Evolutionary conservation across 805 yeast genomes (phyloP).

Genomic region (Saccharomycopsis babjevae): DNA sequence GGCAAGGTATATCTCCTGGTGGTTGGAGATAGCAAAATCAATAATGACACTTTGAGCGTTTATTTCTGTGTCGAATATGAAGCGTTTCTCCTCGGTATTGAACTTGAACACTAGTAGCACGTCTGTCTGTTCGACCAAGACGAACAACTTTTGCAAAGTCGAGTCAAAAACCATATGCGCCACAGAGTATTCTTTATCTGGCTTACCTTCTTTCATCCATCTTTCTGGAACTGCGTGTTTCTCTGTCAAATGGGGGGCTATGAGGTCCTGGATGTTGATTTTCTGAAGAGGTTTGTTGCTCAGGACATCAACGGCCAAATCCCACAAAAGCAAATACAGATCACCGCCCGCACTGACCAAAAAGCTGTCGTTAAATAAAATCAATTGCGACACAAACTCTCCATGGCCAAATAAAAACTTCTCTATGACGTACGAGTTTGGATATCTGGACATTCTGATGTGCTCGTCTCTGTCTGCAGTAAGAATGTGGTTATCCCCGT

Average conservation of each 20-base stretch:
- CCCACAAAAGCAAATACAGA: slow-evolving; percentile 60
- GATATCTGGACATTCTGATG: slow-evolving; percentile 72
- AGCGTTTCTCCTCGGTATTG: slow-evolving; percentile 22
- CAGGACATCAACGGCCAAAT: slow-evolving; percentile 28
- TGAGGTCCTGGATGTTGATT: slow-evolving; percentile 36
- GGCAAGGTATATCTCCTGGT: slow-evolving; percentile 19
- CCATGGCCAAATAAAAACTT: slow-evolving; percentile 80
- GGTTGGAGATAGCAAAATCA: slow-evolving; percentile 22
- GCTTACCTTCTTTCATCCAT: slow-evolving; percentile 38
- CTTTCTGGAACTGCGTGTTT: slow-evolving; percentile 55
- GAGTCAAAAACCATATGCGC: slow-evolving; percentile 25
- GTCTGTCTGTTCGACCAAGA: slow-evolving; percentile 39
- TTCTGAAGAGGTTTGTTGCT: slow-evolving; percentile 33
- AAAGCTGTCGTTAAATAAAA: slow-evolving; percentile 38
- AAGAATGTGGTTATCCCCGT: slow-evolving; percentile 44
- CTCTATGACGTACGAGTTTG: slow-evolving; percentile 67
- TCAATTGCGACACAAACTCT: slow-evolving; percentile 66
- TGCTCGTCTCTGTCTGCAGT: slow-evolving; percentile 96
- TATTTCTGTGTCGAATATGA: slow-evolving; percentile 25
- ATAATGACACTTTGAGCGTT: slow-evolving; percentile 21
- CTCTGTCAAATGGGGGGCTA: slow-evolving; percentile 36
- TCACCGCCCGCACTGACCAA: slow-evolving; percentile 92
- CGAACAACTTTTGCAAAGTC: slow-evolving; percentile 27
- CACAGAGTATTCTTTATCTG: slow-evolving; percentile 17
- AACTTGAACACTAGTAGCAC: slow-evolving; percentile 32